Evolutionary conservation across 164 flowering plant genomes (phyloP).

Genomic region (Umbilicus rupestris): DNA sequence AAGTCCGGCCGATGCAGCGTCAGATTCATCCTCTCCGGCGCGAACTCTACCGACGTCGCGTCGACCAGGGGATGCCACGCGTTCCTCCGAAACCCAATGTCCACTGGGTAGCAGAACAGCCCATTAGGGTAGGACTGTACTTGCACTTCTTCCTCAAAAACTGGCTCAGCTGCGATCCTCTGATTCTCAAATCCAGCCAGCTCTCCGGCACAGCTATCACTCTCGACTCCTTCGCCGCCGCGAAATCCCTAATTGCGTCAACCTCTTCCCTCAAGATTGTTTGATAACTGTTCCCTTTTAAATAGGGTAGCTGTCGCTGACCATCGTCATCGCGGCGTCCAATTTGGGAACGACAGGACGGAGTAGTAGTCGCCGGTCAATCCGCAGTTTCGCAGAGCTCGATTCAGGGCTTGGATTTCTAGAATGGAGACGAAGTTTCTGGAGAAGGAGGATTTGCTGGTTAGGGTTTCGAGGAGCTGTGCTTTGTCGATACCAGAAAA

Average conservation of each 20-base stretch:
- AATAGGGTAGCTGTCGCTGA: constrained; percentile 18
- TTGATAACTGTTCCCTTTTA: constrained; percentile 11
- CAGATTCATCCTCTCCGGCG: constrained; percentile 4
- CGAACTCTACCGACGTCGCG: constrained; percentile 10
- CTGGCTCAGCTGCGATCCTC: constrained; percentile 18
- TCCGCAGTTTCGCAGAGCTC: constrained; percentile 13
- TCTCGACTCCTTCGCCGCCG: constrained; percentile 4
- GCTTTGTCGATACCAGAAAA: constrained; percentile 12
- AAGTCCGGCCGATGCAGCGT: constrained; percentile 19
- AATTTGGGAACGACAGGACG: constrained; percentile 10
- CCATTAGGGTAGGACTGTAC: constrained; percentile 11
- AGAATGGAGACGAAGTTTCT: constrained; percentile 16
- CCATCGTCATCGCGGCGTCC: constrained; percentile 13
- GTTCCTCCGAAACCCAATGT: constrained; percentile 17
- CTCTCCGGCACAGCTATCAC: constrained; percentile 12
- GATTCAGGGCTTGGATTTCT: constrained; percentile 14
- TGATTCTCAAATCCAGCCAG: constrained; percentile 17
- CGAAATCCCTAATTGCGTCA: constrained; percentile 9
- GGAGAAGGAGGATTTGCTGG: constrained; percentile 12
- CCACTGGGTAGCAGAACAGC: constrained; percentile 14
- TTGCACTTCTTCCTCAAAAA: constrained; percentile 16
- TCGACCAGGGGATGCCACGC: constrained; percentile 17
- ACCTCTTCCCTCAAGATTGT: constrained; percentile 7
- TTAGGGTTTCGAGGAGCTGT: constrained; percentile 13
- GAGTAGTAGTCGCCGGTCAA: constrained; percentile 3